Percentiles rank a stretch among this genome's conserved stretches.
Evolutionary conservation across 129 eudicot species (phyloP).

Genomic region (Flaveria ramosissima): DNA sequence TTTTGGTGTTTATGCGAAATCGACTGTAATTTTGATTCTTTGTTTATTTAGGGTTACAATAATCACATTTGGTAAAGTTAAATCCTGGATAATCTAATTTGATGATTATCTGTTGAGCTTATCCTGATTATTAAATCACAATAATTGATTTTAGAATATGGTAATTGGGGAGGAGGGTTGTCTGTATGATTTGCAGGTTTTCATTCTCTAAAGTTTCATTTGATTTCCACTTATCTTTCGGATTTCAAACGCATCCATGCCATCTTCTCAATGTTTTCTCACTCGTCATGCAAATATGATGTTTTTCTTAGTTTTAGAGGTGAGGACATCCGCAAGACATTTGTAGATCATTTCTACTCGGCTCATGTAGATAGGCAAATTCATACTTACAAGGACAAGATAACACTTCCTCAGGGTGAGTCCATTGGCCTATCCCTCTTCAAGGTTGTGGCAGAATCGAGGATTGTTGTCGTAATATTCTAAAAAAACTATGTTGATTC

Average conservation of each 20-base stretch:
- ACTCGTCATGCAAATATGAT: not conserved
- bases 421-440: not conserved
- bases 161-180: no score
- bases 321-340: not conserved
- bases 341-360: not conserved
- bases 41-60: no score
- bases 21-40: no score
- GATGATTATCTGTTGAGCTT: no score
- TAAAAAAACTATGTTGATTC: not conserved
- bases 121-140: no score
- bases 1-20: no score
- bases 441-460: not conserved
- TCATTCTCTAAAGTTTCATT: not conserved
- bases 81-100: no score
- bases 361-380: not conserved
- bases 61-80: no score
- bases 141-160: no score
- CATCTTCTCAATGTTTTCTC: not conserved
- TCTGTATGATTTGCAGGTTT: no score
- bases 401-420: not conserved
- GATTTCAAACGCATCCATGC: not conserved
- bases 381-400: not conserved
- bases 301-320: slow-evolving; percentile 11
- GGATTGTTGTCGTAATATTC: not conserved
- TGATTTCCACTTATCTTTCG: no score